Evolutionary conservation across 148 eudicot species (phyloP), one percentile per base, ranked within the genome.

Genomic region (Heliosperma pusillum): DNA sequence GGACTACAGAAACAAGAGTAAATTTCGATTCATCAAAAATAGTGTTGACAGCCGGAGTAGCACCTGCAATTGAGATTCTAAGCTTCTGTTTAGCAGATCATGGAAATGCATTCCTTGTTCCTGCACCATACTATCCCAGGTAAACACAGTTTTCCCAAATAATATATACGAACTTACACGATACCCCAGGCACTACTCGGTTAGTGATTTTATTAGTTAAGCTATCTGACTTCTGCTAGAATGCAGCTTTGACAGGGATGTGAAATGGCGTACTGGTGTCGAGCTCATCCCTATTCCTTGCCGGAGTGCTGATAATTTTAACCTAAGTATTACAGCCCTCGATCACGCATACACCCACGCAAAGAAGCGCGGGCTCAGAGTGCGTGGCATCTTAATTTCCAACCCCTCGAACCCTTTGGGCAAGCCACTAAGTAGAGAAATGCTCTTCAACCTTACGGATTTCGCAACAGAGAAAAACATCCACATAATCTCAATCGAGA

Each of bases 81-180:
- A 81, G 82, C 82, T 94, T 91, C 82, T 91, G 95, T 78, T 81
- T 94, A 72, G 98, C 98, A 50, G 97, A 91, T 82, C 82, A 85
- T 0, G 97, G 98, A 75, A 90, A 87, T 83, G 98, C 97, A 76
- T 94, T 94, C 77, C 98, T 94, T 59, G 91, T 91, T 69, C 98
- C 98, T 61, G 83, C 98, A 11, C 97, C 98, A 10, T 94, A 94
- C 77, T 78, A 83, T 78, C 97, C 98, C 10, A 88, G 89, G 98
- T 93, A 85, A 86, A 58, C 75, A 64, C 21, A 29, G 0, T 58
- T 19, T 36, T 50, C 8, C 27, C 12, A 12, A 45, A 29, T 44
- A 19, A 56, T 58, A 77, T 26, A 11, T 15, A 59, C 0, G 13
- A 58, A 22, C 15, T 72, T 21, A 68, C 61, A 66, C 36, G 57